Evolutionary conservation across 805 yeast species (phyloP).

Genomic region (Yamadazyma endophytica): DNA sequence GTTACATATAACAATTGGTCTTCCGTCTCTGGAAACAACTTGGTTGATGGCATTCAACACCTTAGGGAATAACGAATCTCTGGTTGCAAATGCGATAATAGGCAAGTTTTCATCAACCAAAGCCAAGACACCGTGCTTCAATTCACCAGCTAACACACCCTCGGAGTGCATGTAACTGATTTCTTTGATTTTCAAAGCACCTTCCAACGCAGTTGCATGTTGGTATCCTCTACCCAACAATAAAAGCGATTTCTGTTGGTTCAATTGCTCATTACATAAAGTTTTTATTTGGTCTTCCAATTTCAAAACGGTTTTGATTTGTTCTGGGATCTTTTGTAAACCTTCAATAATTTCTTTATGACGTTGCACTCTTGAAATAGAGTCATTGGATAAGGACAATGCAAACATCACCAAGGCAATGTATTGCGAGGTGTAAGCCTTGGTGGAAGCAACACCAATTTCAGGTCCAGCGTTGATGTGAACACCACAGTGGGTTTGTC

Average conservation of each 20-base stretch:
- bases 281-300: constrained; percentile 71
- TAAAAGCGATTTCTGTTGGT: constrained; percentile 80
- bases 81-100: constrained; percentile 91
- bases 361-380: constrained; percentile 70
- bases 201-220: constrained; percentile 95
- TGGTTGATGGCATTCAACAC: constrained; percentile 94
- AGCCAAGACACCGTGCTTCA: constrained; percentile 97
- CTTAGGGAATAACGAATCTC: constrained; percentile 94
- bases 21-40: constrained; percentile 95
- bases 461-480: constrained; percentile 99
- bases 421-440: constrained; percentile 97
- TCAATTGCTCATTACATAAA: constrained; percentile 68
- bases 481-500: constrained; percentile 98
- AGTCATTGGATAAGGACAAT: constrained; percentile 87
- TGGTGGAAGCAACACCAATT: constrained; percentile 98
- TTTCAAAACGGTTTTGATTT: constrained; percentile 71
- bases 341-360: constrained; percentile 86
- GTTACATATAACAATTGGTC: constrained; percentile 89
- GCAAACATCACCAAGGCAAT: constrained; percentile 98
- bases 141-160: constrained; percentile 98
- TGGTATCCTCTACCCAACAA: constrained; percentile 97
- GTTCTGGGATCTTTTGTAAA: constrained; percentile 75
- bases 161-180: constrained; percentile 98
- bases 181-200: constrained; percentile 97
- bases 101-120: constrained; percentile 92